Base-by-base conservation (phyloP, 1,139 yeast species). In the Meyerozyma carpophila region DNA sequence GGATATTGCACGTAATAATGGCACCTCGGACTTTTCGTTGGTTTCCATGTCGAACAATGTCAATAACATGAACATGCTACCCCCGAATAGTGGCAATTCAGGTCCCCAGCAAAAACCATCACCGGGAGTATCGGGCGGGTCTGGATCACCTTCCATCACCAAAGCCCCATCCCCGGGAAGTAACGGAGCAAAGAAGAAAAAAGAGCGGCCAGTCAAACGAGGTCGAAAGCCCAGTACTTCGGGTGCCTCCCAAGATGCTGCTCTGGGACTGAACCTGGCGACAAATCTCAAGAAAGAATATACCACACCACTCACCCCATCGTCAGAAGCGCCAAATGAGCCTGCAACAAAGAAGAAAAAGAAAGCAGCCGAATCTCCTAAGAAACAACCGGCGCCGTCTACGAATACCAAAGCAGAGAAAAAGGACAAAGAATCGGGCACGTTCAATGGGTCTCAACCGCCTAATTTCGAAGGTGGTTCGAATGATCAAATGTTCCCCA, bases 1-100 rank as follows among this genome's bases (percentile, higher is more conserved):
- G 44, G 79, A 75, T 52, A 73, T 74, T 43, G 77, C 80, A 8
- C 59, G 79, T 50, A 64, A 60, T 50, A 61, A 57, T 50, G 67
- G 71, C 1, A 20, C 37, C 7, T 20, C 37, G 4, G 37, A 34
- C 37, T 34, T 34, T 14, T 34, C 37, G 8, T 21, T 34, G 26
- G 26, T 34, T 10, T 16, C 37, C 11, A 34, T 34, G 37, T 18
- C 37, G 8, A 34, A 34, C 37, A 34, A 34, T 16, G 21, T 32
- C 37, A 34, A 34, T 21, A 34, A 20, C 56, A 51, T 41, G 48
- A 43, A n/a, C 48, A 40, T 31, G 36, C 40, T 14, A 38, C 52
- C 37, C 20, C 34, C 37, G 3, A 28, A 20, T 13, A 20, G 8
- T 34, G 26, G n/a, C 25, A 39, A 40, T 1, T 36, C 41, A 3